Evolutionary conservation across 306 rosid genomes (phyloP), one percentile per base, ranked within the genome.

Genomic region (Prunus dulcis): DNA sequence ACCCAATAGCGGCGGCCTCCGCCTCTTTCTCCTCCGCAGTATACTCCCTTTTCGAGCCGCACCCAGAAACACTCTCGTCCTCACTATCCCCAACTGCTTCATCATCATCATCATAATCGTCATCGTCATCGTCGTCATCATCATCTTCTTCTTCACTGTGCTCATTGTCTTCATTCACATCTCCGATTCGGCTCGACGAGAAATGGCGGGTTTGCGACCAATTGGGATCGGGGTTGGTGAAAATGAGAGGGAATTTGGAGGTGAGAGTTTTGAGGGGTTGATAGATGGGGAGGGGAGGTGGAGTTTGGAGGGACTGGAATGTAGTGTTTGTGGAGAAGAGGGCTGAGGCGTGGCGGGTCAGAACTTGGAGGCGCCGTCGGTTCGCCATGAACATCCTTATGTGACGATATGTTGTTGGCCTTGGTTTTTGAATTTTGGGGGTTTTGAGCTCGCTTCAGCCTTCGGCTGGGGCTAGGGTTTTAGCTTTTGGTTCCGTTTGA

Each of bases 1-100:
- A 95, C 6, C 97, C 99, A 78, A 92, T 89, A 32, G 80, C 81
- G 23, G 79, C 84, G 1, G 97, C 89, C 86, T 92, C 99, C n/a
- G 76, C 92, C 74, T 84, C 90, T 78, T 69, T 89, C 86, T 92
- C 97, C 79, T 89, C 97, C 71, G 84, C 47, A n/a, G 91, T 76
- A 65, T 83, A 89, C 83, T 73, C 93, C 71, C 84, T 88, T 51
- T 82, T 82, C 75, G 82, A 47, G 12, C 79, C 28, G 25, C 83
- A 50, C 30, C 84, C 52, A 8, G 84, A 14, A 27, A 79, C 86
- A 69, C 57, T 67, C 76, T 78, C 85, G 46, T 86, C 85, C 77
- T 83, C 95, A 4, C 81, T 71, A 20, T 86, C 84, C 5, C 32
- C 82, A 9, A 62, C 49, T 1, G 81, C 53, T 0, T 82, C 91